Evolutionary conservation across 1,284 basidiomycete genomes (phyloP).

Genomic region (Trichosporon sp.): DNA sequence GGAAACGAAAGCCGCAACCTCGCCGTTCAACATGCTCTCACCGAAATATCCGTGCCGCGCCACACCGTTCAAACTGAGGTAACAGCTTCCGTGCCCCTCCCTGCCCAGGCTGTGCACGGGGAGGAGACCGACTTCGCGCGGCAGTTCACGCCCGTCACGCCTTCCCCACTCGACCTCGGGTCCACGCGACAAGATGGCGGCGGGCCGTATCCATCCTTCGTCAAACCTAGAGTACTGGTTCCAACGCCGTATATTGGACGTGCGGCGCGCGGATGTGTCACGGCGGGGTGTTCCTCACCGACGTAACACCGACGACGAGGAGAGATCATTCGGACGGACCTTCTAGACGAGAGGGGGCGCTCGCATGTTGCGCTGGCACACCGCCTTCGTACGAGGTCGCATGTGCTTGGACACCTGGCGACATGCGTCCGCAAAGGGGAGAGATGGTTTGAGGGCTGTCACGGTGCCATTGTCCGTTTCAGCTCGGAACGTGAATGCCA

Average conservation of each 20-base stretch:
- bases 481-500: not conserved
- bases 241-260: not conserved
- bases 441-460: not conserved
- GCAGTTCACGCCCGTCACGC: not conserved
- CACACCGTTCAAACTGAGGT: not conserved
- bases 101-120: not conserved
- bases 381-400: not conserved
- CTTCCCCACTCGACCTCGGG: not conserved
- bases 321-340: no score
- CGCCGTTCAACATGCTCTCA: not conserved
- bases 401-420: not conserved
- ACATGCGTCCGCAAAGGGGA: not conserved
- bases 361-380: not conserved
- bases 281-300: not conserved
- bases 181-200: not conserved
- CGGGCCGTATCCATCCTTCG: no score
- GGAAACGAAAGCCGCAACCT: not conserved
- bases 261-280: not conserved
- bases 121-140: not conserved
- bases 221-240: not conserved
- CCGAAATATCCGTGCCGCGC: not conserved
- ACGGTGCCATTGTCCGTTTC: not conserved
- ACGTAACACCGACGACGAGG: not conserved
- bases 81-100: not conserved
- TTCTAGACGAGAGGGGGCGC: not conserved